Base-by-base conservation (phyloP, 2,329 filamentous ascomycete genomes). In the Mycosphaerella sp. region DNA sequence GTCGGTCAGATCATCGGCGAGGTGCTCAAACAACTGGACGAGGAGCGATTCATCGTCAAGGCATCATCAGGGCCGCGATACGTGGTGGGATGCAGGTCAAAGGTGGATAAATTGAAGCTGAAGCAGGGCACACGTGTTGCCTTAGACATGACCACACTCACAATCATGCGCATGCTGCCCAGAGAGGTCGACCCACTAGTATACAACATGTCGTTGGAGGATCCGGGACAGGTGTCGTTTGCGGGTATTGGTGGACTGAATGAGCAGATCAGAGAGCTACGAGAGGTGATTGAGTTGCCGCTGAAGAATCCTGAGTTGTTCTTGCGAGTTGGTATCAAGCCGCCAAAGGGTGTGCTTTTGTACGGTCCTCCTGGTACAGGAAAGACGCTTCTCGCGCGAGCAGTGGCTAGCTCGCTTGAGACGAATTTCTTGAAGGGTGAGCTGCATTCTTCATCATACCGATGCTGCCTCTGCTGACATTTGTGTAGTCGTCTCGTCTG, bases 191-290 rank as follows among this genome's bases (percentile, higher is more conserved):
- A 98, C 70, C 93, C 93, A 17, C 80, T 98, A 63, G 93, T 98
- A 64, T 98, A 98, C 82, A 98, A 98, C 79, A 98, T 98, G 93
- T 98, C 93, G 17, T 76, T 98, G 65, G 93, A 98, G 73, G 93
- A 98, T 70, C 93, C 93, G 0, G 93, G 93, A 5, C 92, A 97
- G 73, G 86, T 98, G 73, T 96, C 89, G 78, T 98, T 98, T 73
- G 92, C 86, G 40, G 93, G 95, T 66, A 98, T 98, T 64, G 93
- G 93, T 76, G 93, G 93, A 61, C 75, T 98, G 68, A 98, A 98
- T 71, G 93, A 98, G 64, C 93, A 98, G 78, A 98, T 98, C 67
- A 83, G 93, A 74, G 95, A 98, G 76, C 77, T 98, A 64, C 83
- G 93, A 70, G 93, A 98, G 74, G 95, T 98, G 49, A 98, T 98